Base-by-base conservation (phyloP, 2,329 filamentous ascomycete genomes). In the Aspergillus tubingensis region DNA sequence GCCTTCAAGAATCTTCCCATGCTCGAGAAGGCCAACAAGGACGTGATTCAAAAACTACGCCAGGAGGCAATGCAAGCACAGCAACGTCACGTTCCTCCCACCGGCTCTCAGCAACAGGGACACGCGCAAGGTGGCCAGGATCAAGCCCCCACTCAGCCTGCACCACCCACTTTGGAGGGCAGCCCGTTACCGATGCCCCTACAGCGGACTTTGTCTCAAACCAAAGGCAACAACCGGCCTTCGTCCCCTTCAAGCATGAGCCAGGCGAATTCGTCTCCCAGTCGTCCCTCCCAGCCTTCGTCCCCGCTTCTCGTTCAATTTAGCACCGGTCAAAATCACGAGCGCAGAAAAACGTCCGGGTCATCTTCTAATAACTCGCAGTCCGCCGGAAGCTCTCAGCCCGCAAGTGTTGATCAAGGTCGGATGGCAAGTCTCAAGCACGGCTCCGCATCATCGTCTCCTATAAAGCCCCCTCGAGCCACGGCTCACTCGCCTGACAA, bases 1-100 rank as follows among this genome's bases (percentile, higher is more conserved):
- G 87, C 92, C 41, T 99, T 96, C 83, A 99, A 99, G 80, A 99
- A 99, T 69, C 80, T 99, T 52, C 93, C 94, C 0, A 94, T 98
- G 19, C 83, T 99, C 17, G 95, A 98, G 70, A 98, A 97, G 76
- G 95, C 95, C 57, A 99, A 99, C 78, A 99, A 99, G 74, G 95
- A 99, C 70, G 92, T 98, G 30, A 96, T 99, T 32, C 93, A 98
- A 70, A 98, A 98, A 75, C 82, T 99, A 59, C 88, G 93, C 10
- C 92, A 93, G 21, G 93, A 98, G 76, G 93, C 95, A 3, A 84
- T 97, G 79, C 92, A 89, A 69, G 82, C 83, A 38, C 86, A 88
- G 67, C 82, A 82, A 62, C 85, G 86, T 65, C 74, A 78, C 58
- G 66, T 75, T 11, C 66, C 67, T 3, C 74, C 76, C 6, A 66